These are phyloP conservation scores for Acanthamoeba lenticulata DNA, from an alignment of 208 protist genomes.

Conservation along the genomic window DNA sequence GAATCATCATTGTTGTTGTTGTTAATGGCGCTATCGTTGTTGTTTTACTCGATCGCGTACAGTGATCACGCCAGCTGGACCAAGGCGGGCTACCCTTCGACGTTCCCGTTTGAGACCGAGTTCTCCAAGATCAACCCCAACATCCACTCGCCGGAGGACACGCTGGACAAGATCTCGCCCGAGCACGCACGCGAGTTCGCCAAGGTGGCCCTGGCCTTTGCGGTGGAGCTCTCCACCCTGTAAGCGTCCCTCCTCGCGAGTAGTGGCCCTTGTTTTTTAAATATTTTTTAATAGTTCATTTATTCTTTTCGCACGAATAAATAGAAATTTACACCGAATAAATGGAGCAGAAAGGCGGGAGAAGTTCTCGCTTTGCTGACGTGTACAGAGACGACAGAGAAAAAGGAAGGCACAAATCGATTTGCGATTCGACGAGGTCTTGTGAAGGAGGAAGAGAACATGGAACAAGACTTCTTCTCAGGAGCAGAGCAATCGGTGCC, in stretches of 20 bases:
- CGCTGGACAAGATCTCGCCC: slow-evolving; percentile 60
- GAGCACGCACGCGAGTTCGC: slow-evolving; percentile 73
- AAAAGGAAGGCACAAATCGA: not conserved
- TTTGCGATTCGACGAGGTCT: too few species aligned
- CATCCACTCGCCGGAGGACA: slow-evolving; percentile 72
- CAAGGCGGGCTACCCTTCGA: slow-evolving; percentile 65
- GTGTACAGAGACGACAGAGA: not conserved
- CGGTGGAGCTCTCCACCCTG: slow-evolving; percentile 65
- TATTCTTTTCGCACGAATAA: too few species aligned
- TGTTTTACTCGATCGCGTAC: not conserved
- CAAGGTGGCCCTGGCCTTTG: slow-evolving; percentile 71
- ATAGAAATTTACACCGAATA: too few species aligned
- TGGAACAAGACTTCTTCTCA: slow-evolving; percentile 44
- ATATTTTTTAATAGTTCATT: too few species aligned
- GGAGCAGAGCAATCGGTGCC: slow-evolving; percentile 26
- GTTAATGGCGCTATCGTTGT: too few species aligned
- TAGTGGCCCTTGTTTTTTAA: too few species aligned
- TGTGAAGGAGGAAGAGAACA: not conserved
- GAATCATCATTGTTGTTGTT: too few species aligned
- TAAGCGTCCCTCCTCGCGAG: too few species aligned
- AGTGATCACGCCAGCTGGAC: slow-evolving; percentile 74
- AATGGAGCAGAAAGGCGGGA: too few species aligned
- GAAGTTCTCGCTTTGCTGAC: not conserved
- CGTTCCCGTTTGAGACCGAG: slow-evolving; percentile 75
- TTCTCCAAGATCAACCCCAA: slow-evolving; percentile 69